These are phyloP conservation scores for Pleurotus ostreatus DNA, from an alignment of 768 basidiomycete genomes.

Conservation along the genomic window DNA sequence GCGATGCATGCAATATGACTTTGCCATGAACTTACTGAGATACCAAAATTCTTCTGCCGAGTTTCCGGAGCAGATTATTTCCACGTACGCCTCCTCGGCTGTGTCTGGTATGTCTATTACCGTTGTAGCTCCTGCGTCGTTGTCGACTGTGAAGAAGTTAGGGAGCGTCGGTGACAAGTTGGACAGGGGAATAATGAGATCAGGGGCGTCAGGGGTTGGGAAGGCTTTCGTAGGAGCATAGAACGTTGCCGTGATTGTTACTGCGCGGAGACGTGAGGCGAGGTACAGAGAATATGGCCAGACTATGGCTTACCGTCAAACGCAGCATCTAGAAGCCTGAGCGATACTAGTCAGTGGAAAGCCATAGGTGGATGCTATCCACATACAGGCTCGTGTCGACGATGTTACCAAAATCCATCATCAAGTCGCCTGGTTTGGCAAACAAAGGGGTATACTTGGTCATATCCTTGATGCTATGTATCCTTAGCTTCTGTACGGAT, in stretches of 20 bases:
- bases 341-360: background rate
- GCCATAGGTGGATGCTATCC: conserved; percentile 6
- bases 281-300: background rate
- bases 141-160: conserved; percentile 27
- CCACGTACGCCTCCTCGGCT: conserved; percentile 51
- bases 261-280: conserved; percentile 20
- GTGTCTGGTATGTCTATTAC: conserved; percentile 50
- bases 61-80: conserved; percentile 58
- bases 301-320: conserved; percentile 19
- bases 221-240: conserved; percentile 42
- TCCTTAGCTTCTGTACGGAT: background rate
- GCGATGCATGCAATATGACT: background rate
- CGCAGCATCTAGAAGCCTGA: conserved; percentile 23
- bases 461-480: conserved; percentile 48
- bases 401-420: conserved; percentile 59
- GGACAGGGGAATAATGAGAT: conserved; percentile 55
- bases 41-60: conserved; percentile 64
- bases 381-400: conserved; percentile 33
- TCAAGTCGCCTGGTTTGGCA: conserved; percentile 47
- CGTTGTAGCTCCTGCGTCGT: conserved; percentile 24
- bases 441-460: conserved; percentile 58
- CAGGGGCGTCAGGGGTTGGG: conserved; percentile 42
- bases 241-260: conserved; percentile 53
- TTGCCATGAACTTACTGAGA: conserved; percentile 24
- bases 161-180: conserved; percentile 46